Base-by-base conservation (phyloP, 371 early-diverging fungal genomes). In the Gilbertella persicaria region DNA sequence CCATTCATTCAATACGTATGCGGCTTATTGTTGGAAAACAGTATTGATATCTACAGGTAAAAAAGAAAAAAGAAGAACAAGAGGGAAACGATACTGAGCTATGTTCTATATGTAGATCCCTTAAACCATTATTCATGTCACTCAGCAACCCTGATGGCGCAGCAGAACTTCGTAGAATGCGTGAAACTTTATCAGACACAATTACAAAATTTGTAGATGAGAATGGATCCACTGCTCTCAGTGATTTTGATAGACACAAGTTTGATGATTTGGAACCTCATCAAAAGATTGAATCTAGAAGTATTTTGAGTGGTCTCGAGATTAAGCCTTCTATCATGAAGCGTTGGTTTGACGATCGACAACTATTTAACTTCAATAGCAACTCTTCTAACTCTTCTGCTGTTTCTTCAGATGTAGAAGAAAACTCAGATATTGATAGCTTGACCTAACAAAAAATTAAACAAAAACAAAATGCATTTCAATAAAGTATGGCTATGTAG, bases 41-140 rank as follows among this genome's bases (percentile, higher is more conserved):
- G 84, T 9, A 46, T 83, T 41, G 88, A 88, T 52, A 68, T 87
- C 14, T 69, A 81, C 67, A 80, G 65, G 61, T 23, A 71, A 58
- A 45, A 43, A 40, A 17, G 13, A 37, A 37, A 37, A 37, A 37
- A 37, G 14, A 37, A 13, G 13, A 37, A 37, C 5, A 37, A 13
- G 9, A 28, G 9, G 9, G 4, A 28, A 9, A 28, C 4, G 28
- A 9, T 9, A 5, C 33, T 33, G 33, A 5, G 6, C 10, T 33
- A n/a, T 33, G 2, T 33, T 2, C 16, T n/a, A 5, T 28, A 10
- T 28, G 5, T 44, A 44, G 44, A 25, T 62, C 53, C 44, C 19
- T 58, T 28, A 58, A 54, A 39, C 55, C 58, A 60, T 14, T 58
- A 39, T 49, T 64, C 64, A 35, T 75, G 45, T 45, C 55, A 1